Percentiles rank a stretch among this genome's conserved stretches.
Evolutionary conservation across 257 asterid genomes (phyloP).

Genomic region (Penstemon davidsonii): DNA sequence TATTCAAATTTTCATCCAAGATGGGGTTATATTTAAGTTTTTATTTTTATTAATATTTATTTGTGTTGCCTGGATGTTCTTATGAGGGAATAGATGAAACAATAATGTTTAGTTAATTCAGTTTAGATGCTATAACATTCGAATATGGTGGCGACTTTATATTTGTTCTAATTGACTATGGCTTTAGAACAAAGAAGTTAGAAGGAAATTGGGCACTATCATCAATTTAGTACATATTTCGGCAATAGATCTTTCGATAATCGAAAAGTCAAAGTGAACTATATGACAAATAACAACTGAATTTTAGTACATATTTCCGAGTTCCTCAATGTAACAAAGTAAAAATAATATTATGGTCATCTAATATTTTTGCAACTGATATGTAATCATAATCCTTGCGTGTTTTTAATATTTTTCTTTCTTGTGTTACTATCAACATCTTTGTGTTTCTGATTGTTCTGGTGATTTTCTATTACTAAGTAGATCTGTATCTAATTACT

Average conservation of each 20-base stretch:
- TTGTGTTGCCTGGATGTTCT: too few relatives aligned
- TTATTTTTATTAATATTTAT: too few relatives aligned
- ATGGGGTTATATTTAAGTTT: too few relatives aligned
- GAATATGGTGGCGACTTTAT: not conserved
- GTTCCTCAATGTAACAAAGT: not conserved
- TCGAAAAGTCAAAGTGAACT: not conserved
- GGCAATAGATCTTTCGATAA: not conserved
- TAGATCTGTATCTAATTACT: not conserved
- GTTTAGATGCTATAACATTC: too few relatives aligned
- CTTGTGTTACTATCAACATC: not conserved
- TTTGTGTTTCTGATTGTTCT: not conserved
- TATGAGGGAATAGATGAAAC: not conserved
- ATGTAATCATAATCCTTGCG: not conserved
- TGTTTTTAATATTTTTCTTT: not conserved
- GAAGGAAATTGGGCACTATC: not conserved
- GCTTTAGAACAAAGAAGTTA: not conserved
- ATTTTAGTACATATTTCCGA: not conserved
- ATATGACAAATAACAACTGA: not conserved
- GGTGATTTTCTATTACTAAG: not conserved
- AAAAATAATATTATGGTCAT: not conserved
- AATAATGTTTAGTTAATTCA: not conserved
- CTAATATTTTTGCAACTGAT: not conserved
- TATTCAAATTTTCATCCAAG: too few relatives aligned
- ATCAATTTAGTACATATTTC: conserved; percentile 1
- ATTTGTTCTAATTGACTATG: not conserved